These are phyloP conservation scores for Pyrrhoderma lamaoense DNA, from an alignment of 1,284 basidiomycete species.

Conservation along the genomic window DNA sequence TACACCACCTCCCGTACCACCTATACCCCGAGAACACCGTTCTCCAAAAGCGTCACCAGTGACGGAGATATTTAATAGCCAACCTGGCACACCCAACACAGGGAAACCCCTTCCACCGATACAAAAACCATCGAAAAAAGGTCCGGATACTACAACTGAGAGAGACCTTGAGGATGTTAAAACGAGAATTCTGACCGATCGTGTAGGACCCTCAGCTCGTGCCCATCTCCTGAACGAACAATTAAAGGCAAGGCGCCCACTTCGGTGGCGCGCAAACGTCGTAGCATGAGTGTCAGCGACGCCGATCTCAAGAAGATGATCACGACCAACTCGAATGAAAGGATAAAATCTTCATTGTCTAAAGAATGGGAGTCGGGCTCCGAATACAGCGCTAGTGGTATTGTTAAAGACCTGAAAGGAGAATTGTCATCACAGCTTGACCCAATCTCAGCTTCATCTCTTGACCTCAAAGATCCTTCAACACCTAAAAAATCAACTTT, in stretches of 20 bases:
- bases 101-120: conserved; percentile 61
- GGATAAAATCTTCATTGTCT: conserved; percentile 26
- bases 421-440: conserved; percentile 55
- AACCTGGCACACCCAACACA: conserved; percentile 25
- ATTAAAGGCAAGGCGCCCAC: conserved; percentile 20
- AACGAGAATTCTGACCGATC: conserved; percentile 49
- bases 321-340: conserved; percentile 29
- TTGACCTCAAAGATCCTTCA: conserved; percentile 60
- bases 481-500: conserved; percentile 39
- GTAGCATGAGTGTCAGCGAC: conserved; percentile 71
- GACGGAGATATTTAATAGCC: conserved; percentile 43
- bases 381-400: conserved; percentile 50
- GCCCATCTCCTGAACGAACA: conserved; percentile 22
- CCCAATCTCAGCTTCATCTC: conserved; percentile 38
- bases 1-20: conserved; percentile 58
- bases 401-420: conserved; percentile 63
- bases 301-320: conserved; percentile 48
- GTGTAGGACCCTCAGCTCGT: conserved; percentile 31
- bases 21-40: conserved; percentile 47
- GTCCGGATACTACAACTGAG: neutral
- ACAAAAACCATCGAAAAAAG: conserved; percentile 24
- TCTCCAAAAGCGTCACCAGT: conserved; percentile 36
- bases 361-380: conserved; percentile 29
- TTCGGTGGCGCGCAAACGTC: conserved; percentile 38
- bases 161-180: conserved; percentile 28